phyloP scores from a whole-genome alignment of 169 alveolate genomes.

The Neospora caninum region DNA sequence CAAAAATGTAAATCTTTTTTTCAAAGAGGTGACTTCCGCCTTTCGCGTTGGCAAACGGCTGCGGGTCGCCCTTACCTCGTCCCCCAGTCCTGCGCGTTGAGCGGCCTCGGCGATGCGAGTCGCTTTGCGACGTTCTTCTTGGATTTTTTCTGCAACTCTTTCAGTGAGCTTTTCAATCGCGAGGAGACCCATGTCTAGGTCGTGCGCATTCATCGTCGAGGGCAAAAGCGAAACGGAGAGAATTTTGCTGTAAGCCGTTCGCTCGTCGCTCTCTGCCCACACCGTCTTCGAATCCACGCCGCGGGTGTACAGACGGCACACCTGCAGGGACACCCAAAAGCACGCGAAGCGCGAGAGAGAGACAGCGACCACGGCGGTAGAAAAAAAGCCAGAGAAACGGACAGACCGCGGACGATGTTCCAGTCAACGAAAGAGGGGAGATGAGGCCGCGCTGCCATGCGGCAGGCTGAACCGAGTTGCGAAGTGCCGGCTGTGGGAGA shows the following conservation, averaged over 20 bases:
- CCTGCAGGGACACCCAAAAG: neutral
- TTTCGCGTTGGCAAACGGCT: no score
- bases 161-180: neutral
- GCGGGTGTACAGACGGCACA: conserved; percentile 37
- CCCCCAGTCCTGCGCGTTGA: neutral
- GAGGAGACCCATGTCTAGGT: conserved; percentile 1
- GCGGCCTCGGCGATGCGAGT: neutral
- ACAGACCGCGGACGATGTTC: neutral
- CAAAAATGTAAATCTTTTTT: no score
- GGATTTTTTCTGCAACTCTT: neutral
- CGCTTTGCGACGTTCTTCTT: neutral
- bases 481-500: no score
- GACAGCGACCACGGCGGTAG: neutral
- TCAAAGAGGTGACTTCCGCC: no score
- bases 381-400: neutral
- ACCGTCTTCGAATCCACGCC: conserved; percentile 20
- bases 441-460: no score
- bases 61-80: neutral
- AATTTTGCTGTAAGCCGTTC: neutral
- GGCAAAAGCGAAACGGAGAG: conserved; percentile 6
- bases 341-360: neutral
- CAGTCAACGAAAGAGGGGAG: neutral
- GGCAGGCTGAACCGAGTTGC: no score
- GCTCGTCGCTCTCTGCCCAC: conserved; percentile 33
- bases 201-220: conserved; percentile 12